These are phyloP conservation scores for Populus hybrid DNA, from an alignment of 441 rosid species.

Conservation along the genomic window DNA sequence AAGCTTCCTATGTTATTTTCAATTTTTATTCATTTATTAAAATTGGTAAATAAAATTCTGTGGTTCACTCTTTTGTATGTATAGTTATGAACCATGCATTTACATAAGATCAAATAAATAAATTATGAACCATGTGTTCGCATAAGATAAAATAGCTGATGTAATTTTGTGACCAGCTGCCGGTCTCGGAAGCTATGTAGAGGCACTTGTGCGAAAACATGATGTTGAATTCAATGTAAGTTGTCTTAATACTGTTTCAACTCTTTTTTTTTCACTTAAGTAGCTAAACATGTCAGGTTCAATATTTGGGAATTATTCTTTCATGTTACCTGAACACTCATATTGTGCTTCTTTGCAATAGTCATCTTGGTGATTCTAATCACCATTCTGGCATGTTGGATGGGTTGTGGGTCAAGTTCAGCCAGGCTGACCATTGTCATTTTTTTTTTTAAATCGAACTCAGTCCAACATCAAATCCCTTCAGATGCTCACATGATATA, in stretches of 20 bases:
- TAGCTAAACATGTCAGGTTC: not conserved
- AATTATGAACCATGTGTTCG: not conserved
- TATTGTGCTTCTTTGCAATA: not conserved
- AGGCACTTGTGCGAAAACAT: slow-evolving; percentile 84
- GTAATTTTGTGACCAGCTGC: slow-evolving; percentile 60
- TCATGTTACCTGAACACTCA: too few relatives aligned
- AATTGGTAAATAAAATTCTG: not conserved
- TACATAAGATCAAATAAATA: not conserved
- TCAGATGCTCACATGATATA: not conserved
- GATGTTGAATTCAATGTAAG: slow-evolving; percentile 87
- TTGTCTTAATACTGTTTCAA: slow-evolving; percentile 1
- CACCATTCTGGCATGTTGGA: not conserved
- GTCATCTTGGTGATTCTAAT: not conserved
- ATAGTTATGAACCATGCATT: slow-evolving; percentile 9
- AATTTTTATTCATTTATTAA: too few relatives aligned
- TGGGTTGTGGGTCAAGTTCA: not conserved
- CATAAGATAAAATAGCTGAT: slow-evolving; percentile 14
- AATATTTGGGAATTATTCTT: not conserved
- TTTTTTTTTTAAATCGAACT: not conserved
- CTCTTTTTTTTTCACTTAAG: not conserved
- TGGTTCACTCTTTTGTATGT: slow-evolving; percentile 1
- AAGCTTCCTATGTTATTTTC: not conserved
- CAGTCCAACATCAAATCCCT: not conserved
- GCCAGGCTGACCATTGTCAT: not conserved
- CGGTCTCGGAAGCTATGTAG: slow-evolving; percentile 95